A percentile compares a stretch with the other conserved stretches of the same genome.
Evolutionary conservation across 306 rosid genomes (phyloP).

Genomic region (Castanea sativa): DNA sequence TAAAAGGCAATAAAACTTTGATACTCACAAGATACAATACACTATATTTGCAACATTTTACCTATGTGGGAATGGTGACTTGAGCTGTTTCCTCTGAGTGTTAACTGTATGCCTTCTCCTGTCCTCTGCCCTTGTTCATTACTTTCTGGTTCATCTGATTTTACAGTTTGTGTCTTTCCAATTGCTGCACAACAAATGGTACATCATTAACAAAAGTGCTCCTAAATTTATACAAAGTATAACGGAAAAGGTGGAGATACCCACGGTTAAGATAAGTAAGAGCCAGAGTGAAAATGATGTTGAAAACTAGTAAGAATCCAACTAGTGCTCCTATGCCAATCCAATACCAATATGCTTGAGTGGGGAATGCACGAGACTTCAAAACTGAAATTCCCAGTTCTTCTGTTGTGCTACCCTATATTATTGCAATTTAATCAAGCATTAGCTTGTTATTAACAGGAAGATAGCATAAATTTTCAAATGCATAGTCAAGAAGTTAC

Average conservation of each 20-base stretch:
- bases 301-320: conserved; percentile 37
- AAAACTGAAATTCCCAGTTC: conserved; percentile 15
- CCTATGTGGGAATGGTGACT: background rate
- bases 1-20: too few species aligned
- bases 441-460: background rate
- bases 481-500: background rate
- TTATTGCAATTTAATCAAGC: background rate
- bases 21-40: too few species aligned
- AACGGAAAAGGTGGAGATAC: conserved; percentile 5
- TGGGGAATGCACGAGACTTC: conserved; percentile 29
- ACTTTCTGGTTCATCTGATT: background rate
- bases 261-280: conserved; percentile 38
- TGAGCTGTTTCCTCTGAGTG: background rate
- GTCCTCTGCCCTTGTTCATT: background rate
- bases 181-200: background rate
- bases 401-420: background rate
- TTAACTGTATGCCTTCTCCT: background rate
- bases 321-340: conserved; percentile 34
- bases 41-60: too few species aligned
- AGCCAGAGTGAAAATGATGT: conserved; percentile 16
- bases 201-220: background rate
- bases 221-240: background rate
- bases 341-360: conserved; percentile 55
- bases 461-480: background rate
- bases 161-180: background rate